Conservation (phyloP, 2,329 filamentous ascomycete genomes). For the Aspergillus phoenicis region DNA sequence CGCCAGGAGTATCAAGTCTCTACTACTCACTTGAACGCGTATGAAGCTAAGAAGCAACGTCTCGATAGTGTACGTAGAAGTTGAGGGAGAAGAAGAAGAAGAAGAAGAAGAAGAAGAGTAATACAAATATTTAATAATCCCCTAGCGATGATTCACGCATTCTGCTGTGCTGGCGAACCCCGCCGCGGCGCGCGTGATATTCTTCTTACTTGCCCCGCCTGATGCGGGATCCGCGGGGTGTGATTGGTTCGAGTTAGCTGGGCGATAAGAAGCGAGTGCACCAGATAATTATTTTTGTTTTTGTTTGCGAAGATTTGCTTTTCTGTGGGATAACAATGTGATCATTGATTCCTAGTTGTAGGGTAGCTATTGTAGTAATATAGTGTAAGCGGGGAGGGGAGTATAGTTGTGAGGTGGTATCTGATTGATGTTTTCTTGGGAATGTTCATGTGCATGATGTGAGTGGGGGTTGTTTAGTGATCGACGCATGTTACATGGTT, state of each 20-base stretch:
- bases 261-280: neutral
- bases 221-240: neutral
- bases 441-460: too few species aligned
- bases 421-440: too few species aligned
- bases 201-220: neutral
- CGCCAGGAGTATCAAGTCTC: neutral
- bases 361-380: too few species aligned
- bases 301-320: too few species aligned
- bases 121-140: neutral
- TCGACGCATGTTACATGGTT: too few species aligned
- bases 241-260: neutral
- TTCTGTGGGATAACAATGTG: too few species aligned
- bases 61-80: neutral
- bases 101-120: neutral
- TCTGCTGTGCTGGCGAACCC: neutral
- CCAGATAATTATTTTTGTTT: neutral
- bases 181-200: neutral
- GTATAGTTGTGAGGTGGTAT: too few species aligned
- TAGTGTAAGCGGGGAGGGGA: too few species aligned
- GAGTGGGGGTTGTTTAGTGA: too few species aligned
- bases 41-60: neutral
- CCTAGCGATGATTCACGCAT: neutral
- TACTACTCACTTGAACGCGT: neutral
- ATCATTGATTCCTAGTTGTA: too few species aligned
- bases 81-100: neutral